Conservation (phyloP, 176 grass and related monocot species). For the Aegilops bicornis region DNA sequence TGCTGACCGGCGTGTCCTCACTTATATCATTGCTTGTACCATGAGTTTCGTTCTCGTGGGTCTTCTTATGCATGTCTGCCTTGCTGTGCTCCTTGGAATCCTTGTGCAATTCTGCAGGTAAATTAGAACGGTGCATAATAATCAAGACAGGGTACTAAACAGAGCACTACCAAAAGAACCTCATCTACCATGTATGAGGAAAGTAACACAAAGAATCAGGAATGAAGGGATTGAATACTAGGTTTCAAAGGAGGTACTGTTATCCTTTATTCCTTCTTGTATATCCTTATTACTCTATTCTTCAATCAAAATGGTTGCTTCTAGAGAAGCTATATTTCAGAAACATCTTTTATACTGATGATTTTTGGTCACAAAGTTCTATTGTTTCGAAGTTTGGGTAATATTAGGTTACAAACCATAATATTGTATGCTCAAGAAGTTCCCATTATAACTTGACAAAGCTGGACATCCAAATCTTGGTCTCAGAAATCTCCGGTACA, state of each 20-base stretch:
- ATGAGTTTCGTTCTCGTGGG: conserved; percentile 62
- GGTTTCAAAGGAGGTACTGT: not conserved
- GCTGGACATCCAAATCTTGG: not conserved
- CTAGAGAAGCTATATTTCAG: not conserved
- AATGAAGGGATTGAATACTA: not conserved
- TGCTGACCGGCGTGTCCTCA: conserved; percentile 50
- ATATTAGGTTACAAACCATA: not conserved
- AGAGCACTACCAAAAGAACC: not conserved
- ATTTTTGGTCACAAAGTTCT: not conserved
- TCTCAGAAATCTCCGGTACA: not conserved
- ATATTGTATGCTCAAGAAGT: not conserved
- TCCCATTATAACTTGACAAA: not conserved
- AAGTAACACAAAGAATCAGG: not conserved
- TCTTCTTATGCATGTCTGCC: conserved; percentile 37
- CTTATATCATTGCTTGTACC: conserved; percentile 63
- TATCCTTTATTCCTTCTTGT: not conserved
- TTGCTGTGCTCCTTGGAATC: conserved; percentile 35
- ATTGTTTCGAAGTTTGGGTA: not conserved
- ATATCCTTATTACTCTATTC: not conserved
- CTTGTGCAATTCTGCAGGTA: conserved; percentile 29
- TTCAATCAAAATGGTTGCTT: not conserved
- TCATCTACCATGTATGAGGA: not conserved
- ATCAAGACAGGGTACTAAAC: not conserved
- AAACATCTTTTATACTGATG: not conserved
- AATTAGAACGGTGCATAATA: not conserved